Base-by-base conservation (phyloP, 2,329 filamentous ascomycete species). In the Teratosphaeria destructans region DNA sequence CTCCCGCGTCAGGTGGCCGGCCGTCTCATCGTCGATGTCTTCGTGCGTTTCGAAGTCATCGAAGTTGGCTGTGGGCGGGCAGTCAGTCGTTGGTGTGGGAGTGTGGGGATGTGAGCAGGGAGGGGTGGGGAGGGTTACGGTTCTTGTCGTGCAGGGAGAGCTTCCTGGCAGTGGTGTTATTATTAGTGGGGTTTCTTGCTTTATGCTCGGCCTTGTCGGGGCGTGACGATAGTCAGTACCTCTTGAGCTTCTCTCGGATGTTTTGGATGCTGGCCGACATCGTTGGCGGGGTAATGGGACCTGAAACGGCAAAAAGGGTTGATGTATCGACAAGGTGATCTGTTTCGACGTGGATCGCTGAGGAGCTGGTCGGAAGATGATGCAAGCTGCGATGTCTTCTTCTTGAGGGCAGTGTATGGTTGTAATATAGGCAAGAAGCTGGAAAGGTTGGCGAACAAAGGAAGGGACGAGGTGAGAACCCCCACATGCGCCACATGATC, bases 101-200 rank as follows among this genome's bases (percentile, higher is more conserved):
- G 16, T 43, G 29, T 32, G 29, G 29, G 29, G 29, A 7, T 32
- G 29, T 32, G 4, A 7, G 29, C 29, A 32, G 29, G 4, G 29
- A 5, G 29, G 43, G 52, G 7, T n/a, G 14, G 23, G 56, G 19
- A 53, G 49, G 39, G 12, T 54, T 67, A 73, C 71, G 63, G 60
- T 73, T 70, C 67, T 73, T 71, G 65, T 74, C 71, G 63, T 70
- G 65, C 57, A 73, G 65, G 29, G 71, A 73, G 55, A 74, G 63
- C 66, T 71, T 72, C 55, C 72, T 64, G 49, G 37, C 5, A 5
- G 23, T 39, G 47, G 19, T 54, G 52, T 52, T 19, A 19, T 19
- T 19, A 19, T 19, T 19, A 35, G 34, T 43, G n/a, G 32, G 47
- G 32, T 37, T 19, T 52, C n/a, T 23, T 29, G 3, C n/a, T 23